phyloP scores from a whole-genome alignment of 768 basidiomycete genomes.

The Lactarius hengduanensis region DNA sequence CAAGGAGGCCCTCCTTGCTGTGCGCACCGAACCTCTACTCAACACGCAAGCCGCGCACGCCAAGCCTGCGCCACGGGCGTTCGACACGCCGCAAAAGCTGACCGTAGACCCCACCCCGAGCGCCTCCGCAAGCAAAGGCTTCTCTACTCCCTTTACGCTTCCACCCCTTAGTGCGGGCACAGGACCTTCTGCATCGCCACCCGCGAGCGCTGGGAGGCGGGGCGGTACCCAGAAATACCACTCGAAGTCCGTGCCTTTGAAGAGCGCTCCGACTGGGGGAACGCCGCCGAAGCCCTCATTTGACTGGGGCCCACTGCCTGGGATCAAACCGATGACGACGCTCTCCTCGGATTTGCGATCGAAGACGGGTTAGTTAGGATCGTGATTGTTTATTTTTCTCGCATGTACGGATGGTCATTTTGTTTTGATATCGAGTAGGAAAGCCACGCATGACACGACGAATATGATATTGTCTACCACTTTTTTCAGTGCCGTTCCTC shows the following conservation, averaged over 20 bases:
- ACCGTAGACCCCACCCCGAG: conserved; percentile 6
- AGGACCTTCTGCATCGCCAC: conserved; percentile 24
- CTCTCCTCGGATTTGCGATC: conserved; percentile 26
- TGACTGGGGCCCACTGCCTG: conserved; percentile 63
- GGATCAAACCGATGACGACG: conserved; percentile 26
- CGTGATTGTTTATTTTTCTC: background rate
- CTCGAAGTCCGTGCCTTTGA: conserved; percentile 37
- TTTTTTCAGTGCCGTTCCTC: conserved; percentile 19
- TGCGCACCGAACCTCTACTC: conserved; percentile 62
- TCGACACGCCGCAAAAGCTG: conserved; percentile 23
- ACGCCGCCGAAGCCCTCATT: conserved; percentile 36
- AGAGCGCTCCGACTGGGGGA: conserved; percentile 30
- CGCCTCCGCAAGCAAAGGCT: background rate
- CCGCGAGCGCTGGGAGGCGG: conserved; percentile 11
- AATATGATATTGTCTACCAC: conserved; percentile 17
- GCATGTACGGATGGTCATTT: background rate
- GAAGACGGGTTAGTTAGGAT: conserved; percentile 6
- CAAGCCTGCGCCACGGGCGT: conserved; percentile 34
- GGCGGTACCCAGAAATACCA: conserved; percentile 35
- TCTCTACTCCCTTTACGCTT: conserved; percentile 16
- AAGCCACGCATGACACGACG: background rate
- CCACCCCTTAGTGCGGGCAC: conserved; percentile 1
- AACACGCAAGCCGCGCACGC: conserved; percentile 50
- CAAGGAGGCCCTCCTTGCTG: conserved; percentile 62
- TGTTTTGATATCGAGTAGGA: conserved; percentile 3